A percentile compares a stretch with the other conserved stretches of the same genome.
These are phyloP conservation scores for Globisporangium irregulare DNA, from an alignment of 352 stramenopile species.

Conservation along the genomic window DNA sequence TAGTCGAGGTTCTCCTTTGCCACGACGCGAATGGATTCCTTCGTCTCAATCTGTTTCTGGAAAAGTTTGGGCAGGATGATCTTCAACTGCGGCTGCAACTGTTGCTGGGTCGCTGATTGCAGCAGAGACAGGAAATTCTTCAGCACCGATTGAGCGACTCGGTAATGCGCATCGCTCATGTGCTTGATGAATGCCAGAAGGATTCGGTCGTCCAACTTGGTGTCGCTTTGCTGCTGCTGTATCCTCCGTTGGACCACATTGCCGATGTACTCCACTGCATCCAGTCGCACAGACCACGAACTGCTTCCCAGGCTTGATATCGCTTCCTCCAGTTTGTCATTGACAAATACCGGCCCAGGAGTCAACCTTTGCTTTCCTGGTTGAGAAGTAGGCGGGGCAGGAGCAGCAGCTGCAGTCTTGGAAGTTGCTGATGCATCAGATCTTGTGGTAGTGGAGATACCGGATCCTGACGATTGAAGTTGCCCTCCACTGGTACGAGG, in stretches of 20 bases:
- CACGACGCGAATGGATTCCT: constrained; percentile 48
- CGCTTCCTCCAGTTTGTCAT: constrained; percentile 47
- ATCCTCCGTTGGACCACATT: constrained; percentile 22
- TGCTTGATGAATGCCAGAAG: constrained; percentile 55
- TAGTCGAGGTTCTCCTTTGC: constrained; percentile 67
- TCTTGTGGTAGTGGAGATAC: background rate
- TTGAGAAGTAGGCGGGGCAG: constrained; percentile 20
- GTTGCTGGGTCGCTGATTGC: constrained; percentile 33
- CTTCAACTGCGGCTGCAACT: constrained; percentile 54
- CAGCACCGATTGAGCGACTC: constrained; percentile 66
- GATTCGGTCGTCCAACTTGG: constrained; percentile 60
- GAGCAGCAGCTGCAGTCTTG: background rate
- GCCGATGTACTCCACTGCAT: constrained; percentile 53
- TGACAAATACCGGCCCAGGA: constrained; percentile 16
- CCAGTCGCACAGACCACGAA: constrained; percentile 66
- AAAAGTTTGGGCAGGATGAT: constrained; percentile 62
- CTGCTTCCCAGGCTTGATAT: constrained; percentile 44
- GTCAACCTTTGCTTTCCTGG: constrained; percentile 17
- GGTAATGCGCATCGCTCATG: constrained; percentile 70
- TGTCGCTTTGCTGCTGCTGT: constrained; percentile 19
- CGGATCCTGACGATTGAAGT: background rate
- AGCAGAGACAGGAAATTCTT: constrained; percentile 53
- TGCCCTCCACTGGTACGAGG: background rate
- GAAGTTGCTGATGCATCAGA: background rate
- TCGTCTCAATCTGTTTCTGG: constrained; percentile 74